Percentiles rank a stretch among this genome's conserved stretches.
phyloP scores from a whole-genome alignment of 257 asterid genomes.

The Solanum pimpinellifolium region DNA sequence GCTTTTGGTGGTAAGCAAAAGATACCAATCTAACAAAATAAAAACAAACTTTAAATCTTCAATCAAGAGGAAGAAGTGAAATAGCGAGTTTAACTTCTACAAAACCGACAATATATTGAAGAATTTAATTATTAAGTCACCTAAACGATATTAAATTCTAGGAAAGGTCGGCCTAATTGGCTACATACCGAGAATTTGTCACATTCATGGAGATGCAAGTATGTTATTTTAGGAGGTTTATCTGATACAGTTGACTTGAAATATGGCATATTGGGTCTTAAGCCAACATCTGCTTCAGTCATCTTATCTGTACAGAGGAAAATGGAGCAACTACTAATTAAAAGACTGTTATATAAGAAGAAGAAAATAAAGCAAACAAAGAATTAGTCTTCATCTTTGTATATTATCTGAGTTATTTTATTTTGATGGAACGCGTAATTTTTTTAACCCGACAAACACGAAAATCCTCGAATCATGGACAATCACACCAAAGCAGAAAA shows the following conservation, averaged over 20 bases:
- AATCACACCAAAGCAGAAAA: neutral
- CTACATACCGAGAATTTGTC: slow-evolving; percentile 58
- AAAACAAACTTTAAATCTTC: neutral
- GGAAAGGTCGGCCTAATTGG: neutral
- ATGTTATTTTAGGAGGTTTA: slow-evolving; percentile 40
- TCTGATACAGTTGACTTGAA: slow-evolving; percentile 21
- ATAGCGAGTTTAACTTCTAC: neutral
- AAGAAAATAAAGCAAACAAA: neutral
- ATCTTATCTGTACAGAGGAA: neutral
- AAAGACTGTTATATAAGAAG: neutral
- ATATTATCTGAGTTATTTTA: neutral
- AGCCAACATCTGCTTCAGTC: neutral
- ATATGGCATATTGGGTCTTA: slow-evolving; percentile 24
- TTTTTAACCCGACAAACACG: neutral
- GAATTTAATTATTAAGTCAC: neutral
- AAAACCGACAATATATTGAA: neutral
- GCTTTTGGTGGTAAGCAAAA: slow-evolving; percentile 86
- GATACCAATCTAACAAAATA: slow-evolving; percentile 54
- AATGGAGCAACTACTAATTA: neutral
- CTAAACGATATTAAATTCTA: neutral
- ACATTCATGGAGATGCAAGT: slow-evolving; percentile 49
- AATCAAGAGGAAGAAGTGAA: neutral
- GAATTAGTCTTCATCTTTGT: neutral
- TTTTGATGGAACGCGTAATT: neutral
- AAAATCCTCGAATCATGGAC: neutral